Conservation (phyloP, 73 alveolate species). For the Paramecium pentaurelia region DNA sequence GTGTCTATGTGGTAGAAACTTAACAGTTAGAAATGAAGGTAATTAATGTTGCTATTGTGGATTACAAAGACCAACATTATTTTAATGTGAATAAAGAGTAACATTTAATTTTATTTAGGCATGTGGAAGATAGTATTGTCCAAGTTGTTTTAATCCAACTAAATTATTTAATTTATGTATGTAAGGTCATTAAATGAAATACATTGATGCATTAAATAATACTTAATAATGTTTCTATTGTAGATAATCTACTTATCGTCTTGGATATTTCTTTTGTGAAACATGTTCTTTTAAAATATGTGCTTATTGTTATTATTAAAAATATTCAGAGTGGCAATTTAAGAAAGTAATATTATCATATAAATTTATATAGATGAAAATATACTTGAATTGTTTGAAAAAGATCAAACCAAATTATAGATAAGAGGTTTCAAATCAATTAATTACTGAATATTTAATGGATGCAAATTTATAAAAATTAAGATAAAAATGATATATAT, state of each 20-base stretch:
- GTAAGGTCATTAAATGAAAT: not conserved
- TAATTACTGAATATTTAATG: not conserved
- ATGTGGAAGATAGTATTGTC: not conserved
- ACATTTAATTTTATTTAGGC: not conserved
- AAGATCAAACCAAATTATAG: not conserved
- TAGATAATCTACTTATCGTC: not conserved
- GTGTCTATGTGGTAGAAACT: not conserved
- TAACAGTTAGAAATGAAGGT: not conserved
- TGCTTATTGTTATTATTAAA: not conserved
- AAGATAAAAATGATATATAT: not conserved
- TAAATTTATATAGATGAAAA: not conserved
- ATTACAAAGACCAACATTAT: not conserved
- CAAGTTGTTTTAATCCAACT: not conserved
- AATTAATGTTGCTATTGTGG: not conserved
- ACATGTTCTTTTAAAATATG: not conserved
- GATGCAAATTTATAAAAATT: not conserved
- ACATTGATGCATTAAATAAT: not conserved
- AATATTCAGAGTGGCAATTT: not conserved
- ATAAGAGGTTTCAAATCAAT: not conserved
- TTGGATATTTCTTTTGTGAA: not conserved
- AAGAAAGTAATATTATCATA: not conserved
- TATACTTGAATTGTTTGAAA: not conserved
- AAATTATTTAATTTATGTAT: not conserved
- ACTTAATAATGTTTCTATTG: not conserved
- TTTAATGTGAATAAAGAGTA: not conserved